Conservation (phyloP, 2,329 filamentous ascomycete genomes). For the Polytolypa hystricis region DNA sequence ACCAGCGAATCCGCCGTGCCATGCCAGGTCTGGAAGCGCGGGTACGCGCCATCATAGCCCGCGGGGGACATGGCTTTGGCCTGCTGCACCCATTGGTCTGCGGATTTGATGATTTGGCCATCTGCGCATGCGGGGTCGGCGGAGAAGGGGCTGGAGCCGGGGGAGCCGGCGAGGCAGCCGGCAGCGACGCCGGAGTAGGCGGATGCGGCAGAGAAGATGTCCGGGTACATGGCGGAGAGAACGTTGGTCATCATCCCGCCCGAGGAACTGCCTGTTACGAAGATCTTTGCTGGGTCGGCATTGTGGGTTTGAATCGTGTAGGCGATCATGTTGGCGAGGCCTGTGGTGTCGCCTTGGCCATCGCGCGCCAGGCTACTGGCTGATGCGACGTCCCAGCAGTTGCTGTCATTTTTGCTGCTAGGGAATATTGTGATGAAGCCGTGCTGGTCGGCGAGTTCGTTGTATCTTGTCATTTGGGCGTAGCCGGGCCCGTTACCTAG, state of each 20-base stretch:
- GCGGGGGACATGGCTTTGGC: slow-evolving; percentile 26
- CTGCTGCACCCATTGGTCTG: slow-evolving; percentile 26
- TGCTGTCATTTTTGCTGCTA: slow-evolving; percentile 35
- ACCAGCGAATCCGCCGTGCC: slow-evolving; percentile 25
- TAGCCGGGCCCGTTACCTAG: slow-evolving; percentile 24
- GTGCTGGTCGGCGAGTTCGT: slow-evolving; percentile 35
- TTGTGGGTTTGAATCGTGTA: slow-evolving; percentile 43
- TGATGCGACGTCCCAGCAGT: slow-evolving; percentile 49
- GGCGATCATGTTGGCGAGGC: slow-evolving; percentile 49
- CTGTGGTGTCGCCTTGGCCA: slow-evolving; percentile 46
- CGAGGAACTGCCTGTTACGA: slow-evolving; percentile 43
- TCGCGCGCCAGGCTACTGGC: slow-evolving; percentile 41
- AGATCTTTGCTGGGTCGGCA: slow-evolving; percentile 42
- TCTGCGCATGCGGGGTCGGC: slow-evolving; percentile 45
- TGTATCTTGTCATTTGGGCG: slow-evolving; percentile 42
- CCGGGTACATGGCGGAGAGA: slow-evolving; percentile 41
- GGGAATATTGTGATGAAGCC: slow-evolving; percentile 42
- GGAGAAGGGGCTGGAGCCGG: slow-evolving; percentile 13
- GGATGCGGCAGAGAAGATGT: slow-evolving; percentile 41
- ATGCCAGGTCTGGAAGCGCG: slow-evolving; percentile 26
- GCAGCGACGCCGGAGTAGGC: slow-evolving; percentile 44
- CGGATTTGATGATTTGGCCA: slow-evolving; percentile 36
- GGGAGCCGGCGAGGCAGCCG: slow-evolving; percentile 37
- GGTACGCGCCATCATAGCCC: slow-evolving; percentile 22
- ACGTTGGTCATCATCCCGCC: slow-evolving; percentile 49